A percentile compares a stretch with the other conserved stretches of the same genome.
Evolutionary conservation across 1,139 yeast genomes (phyloP).

Genomic region (Diutina neorugosa): DNA sequence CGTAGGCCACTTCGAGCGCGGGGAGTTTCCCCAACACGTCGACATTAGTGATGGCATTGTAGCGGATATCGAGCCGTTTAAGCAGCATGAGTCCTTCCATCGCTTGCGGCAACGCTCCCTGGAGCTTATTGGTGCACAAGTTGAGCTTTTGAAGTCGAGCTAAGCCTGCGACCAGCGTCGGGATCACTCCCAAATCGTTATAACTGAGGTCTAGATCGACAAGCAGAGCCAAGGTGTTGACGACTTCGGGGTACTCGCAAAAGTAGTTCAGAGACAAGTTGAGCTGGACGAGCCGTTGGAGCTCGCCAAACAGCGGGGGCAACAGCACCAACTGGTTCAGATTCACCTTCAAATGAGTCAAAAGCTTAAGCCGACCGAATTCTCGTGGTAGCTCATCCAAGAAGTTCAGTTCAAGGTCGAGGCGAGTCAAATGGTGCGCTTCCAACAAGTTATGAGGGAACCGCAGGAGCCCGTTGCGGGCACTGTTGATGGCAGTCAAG

Average conservation of each 20-base stretch:
- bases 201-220: conserved; percentile 71
- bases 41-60: conserved; percentile 56
- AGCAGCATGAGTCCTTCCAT: conserved; percentile 44
- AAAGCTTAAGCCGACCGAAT: conserved; percentile 38
- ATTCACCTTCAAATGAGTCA: conserved; percentile 49
- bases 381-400: conserved; percentile 50
- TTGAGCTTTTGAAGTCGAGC: conserved; percentile 54
- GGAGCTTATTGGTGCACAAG: conserved; percentile 61
- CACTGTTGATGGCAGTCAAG: conserved; percentile 53
- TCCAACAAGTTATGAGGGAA: conserved; percentile 67
- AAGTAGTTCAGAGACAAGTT: conserved; percentile 78
- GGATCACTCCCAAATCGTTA: conserved; percentile 53
- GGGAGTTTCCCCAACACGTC: conserved; percentile 55
- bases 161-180: conserved; percentile 50
- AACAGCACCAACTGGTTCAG: conserved; percentile 60
- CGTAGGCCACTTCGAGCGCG: conserved; percentile 57
- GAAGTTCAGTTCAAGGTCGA: conserved; percentile 73
- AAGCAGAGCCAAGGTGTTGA: conserved; percentile 51
- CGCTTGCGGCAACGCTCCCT: conserved; percentile 41
- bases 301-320: conserved; percentile 49
- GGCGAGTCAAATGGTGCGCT: conserved; percentile 53
- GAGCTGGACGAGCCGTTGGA: conserved; percentile 44
- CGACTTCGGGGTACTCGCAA: conserved; percentile 52
- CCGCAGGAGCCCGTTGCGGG: conserved; percentile 59
- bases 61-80: conserved; percentile 66